A percentile compares a stretch with the other conserved stretches of the same genome.
Conservation (phyloP, 495 filamentous ascomycete genomes). For the Poronia punctata region DNA sequence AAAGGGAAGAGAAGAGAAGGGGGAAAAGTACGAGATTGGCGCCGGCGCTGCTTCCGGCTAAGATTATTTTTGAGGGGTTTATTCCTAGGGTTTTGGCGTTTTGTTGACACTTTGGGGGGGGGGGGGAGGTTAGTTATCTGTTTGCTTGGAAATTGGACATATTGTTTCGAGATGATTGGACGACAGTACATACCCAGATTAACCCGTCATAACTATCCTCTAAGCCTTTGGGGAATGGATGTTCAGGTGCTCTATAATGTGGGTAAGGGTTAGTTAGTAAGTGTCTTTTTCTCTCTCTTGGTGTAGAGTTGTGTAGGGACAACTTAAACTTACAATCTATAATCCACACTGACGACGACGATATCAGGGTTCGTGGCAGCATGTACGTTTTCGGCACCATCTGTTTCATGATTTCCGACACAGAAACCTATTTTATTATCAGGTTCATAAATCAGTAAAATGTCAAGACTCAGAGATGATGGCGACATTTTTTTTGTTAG, state of each 20-base stretch:
- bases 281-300: not conserved
- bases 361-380: conserved; percentile 18
- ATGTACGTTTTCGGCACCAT: conserved; percentile 22
- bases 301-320: not conserved
- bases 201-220: conserved; percentile 21
- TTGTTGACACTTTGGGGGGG: conserved; percentile 17
- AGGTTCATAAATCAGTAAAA: too few species aligned
- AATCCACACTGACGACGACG: conserved; percentile 18
- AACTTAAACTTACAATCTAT: conserved; percentile 14
- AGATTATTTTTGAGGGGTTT: conserved; percentile 17
- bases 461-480: too few species aligned
- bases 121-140: conserved; percentile 4
- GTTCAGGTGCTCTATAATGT: conserved; percentile 17
- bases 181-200: conserved; percentile 23
- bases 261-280: not conserved
- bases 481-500: too few species aligned
- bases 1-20: not conserved
- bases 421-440: conserved; percentile 17
- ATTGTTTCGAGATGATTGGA: too few species aligned
- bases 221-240: conserved; percentile 13
- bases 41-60: conserved; percentile 21
- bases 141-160: too few species aligned
- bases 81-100: conserved; percentile 16
- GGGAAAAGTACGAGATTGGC: conserved; percentile 13
- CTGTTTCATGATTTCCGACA: conserved; percentile 17